Conservation (phyloP, 2,329 filamentous ascomycete species). For the Akanthomyces muscarius region DNA sequence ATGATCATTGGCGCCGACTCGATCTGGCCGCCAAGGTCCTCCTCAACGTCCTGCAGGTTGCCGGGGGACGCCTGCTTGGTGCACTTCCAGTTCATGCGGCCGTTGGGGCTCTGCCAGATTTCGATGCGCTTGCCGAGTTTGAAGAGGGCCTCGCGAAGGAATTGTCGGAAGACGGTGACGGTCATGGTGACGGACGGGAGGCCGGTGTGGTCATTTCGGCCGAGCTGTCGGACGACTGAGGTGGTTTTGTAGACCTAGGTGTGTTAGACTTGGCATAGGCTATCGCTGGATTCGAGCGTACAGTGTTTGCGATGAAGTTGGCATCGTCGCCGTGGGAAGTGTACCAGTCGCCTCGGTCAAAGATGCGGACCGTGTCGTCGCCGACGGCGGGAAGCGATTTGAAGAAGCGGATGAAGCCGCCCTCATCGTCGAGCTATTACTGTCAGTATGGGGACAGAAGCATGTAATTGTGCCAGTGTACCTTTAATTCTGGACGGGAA, state of each 20-base stretch:
- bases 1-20: conserved; percentile 92
- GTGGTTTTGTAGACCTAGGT: conserved; percentile 90
- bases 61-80: conserved; percentile 90
- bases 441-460: neutral
- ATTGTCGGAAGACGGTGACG: conserved; percentile 89
- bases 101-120: conserved; percentile 73
- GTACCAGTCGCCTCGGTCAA: conserved; percentile 93
- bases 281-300: conserved; percentile 32
- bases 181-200: conserved; percentile 94
- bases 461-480: conserved; percentile 26
- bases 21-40: conserved; percentile 81
- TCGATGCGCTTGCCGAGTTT: conserved; percentile 86
- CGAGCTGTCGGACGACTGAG: conserved; percentile 86
- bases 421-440: conserved; percentile 84
- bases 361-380: conserved; percentile 78
- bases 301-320: conserved; percentile 74
- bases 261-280: neutral
- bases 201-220: conserved; percentile 75
- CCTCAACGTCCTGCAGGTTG: conserved; percentile 94
- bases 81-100: conserved; percentile 88
- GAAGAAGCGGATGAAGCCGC: conserved; percentile 95
- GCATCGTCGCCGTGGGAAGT: conserved; percentile 89
- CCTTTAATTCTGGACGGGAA: conserved; percentile 69
- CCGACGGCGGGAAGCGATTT: conserved; percentile 72
- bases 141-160: conserved; percentile 90